Conservation (phyloP, 306 rosid species). For the Trifolium dubium region DNA sequence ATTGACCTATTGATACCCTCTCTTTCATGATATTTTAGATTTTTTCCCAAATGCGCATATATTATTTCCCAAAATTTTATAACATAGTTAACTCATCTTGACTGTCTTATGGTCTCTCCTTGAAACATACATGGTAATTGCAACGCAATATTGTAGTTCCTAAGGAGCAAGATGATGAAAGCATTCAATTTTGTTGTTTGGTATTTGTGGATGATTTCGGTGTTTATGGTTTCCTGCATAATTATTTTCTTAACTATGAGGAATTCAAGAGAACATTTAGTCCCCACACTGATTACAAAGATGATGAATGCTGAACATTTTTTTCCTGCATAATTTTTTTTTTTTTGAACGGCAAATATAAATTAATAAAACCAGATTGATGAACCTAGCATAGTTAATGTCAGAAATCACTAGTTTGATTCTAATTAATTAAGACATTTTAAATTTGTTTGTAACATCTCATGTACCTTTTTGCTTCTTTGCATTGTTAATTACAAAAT, state of each 20-base stretch:
- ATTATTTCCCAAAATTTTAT: constrained; percentile 5
- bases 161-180: constrained; percentile 8
- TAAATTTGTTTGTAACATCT: background rate
- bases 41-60: background rate
- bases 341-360: no score
- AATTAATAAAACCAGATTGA: no score
- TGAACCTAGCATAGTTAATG: constrained; percentile 3
- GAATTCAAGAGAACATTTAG: constrained; percentile 4
- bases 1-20: background rate
- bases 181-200: constrained; percentile 18
- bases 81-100: constrained; percentile 7
- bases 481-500: background rate
- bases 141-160: background rate
- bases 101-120: background rate
- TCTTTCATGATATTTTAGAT: background rate
- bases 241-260: background rate
- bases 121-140: background rate
- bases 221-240: background rate
- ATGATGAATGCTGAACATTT: no score
- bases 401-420: constrained; percentile 10
- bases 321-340: no score
- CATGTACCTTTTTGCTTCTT: background rate
- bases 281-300: no score
- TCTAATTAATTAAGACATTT: background rate
- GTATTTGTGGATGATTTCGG: constrained; percentile 3